Evolutionary conservation across 495 filamentous ascomycete genomes (phyloP), one percentile per base, ranked within the genome.

Genomic region (Penicillium ochrochloron): DNA sequence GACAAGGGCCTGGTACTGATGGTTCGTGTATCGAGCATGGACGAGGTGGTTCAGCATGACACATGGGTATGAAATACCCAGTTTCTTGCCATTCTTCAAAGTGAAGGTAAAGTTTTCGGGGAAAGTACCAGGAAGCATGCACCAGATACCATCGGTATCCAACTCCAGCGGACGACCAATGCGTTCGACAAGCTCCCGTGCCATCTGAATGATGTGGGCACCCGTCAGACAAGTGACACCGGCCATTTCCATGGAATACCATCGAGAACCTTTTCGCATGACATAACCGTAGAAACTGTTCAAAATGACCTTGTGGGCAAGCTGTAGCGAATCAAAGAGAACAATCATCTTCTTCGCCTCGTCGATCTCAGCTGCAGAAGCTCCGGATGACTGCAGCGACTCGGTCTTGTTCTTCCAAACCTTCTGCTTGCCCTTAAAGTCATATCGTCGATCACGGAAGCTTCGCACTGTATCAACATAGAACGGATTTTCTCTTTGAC

Each of bases 81-180:
- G 72, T 71, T 97, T 98, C 83, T 97, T 98, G 60, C 95, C 96
- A 69, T 93, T 95, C 73, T 93, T 93, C 57, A 98, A 76, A 56
- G 88, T 93, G 82, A 99, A 99, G 9, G 89, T 85, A 74, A 97
- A 96, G 75, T 99, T 97, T 70, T 99, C 95, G 0, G 95, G 95
- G 70, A 99, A 99, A 0, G 92, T 94, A 3, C 92, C 95, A 0
- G 95, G 95, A 68, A 99, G 84, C 87, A 99, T 99, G 83, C 95
- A 99, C 95, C 95, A 99, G 71, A 99, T 99, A 87, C 95, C 95
- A 71, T 99, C 95, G 3, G 95, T 99, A 77, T 99, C 95, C n/a
- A 99, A 85, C 78, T 99, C 95, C 52, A 99, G 82, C 0, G 95
- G 95, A 44, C 95, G 88, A 21, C 95, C 95, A 21, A 99, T 90